Base-by-base conservation (phyloP, 192 early-diverging fungal genomes). In the Linderina pennispora region DNA sequence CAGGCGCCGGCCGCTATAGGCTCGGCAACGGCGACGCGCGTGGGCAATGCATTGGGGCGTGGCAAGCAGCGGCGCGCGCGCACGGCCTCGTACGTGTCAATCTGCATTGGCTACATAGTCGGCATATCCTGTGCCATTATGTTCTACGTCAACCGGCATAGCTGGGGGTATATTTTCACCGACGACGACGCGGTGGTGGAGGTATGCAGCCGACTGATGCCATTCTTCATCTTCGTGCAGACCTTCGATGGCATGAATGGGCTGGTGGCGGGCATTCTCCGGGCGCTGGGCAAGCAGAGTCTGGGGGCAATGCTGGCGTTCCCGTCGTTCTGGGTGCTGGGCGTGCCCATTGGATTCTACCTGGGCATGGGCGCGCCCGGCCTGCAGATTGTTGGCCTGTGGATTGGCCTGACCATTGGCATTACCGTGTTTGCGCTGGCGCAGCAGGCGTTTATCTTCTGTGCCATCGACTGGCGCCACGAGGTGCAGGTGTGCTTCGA, bases 141-240 rank as follows among this genome's bases (percentile, higher is more conserved):
- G 40, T 50, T 87, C 36, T 34, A 88, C 13, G 14, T 53, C 7
- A 52, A 66, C 20, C 63, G 75, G 22, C 38, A 77, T 31, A 32
- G 36, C 1, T 75, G 72, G 72, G 89, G 87, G 10, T 76, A 73
- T 16, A 31, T 84, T 8, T 80, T 64, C 36, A 49, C 35, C 48
- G 25, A 15, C 36, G n/a, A 11, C 4, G 15, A 19, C 25, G 15
- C n/a, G 18, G 48, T 49, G 13, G 28, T 49, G 31, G 48, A n/a
- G 1, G 1, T 49, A 15, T 23, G 35, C 23, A 33, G 16, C n/a
- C 9, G 14, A 2, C 17, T 38, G 7, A 49, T 49, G 48, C 15
- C n/a, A 15, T 37, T 49, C n/a, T 32, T 19, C 15, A 36, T 24
- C 7, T 8, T 49, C 6, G 35, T 23, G 13, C 48, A 49, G 23